phyloP scores from a whole-genome alignment of 1,139 yeast genomes.

The Arxiozyma bovina region DNA sequence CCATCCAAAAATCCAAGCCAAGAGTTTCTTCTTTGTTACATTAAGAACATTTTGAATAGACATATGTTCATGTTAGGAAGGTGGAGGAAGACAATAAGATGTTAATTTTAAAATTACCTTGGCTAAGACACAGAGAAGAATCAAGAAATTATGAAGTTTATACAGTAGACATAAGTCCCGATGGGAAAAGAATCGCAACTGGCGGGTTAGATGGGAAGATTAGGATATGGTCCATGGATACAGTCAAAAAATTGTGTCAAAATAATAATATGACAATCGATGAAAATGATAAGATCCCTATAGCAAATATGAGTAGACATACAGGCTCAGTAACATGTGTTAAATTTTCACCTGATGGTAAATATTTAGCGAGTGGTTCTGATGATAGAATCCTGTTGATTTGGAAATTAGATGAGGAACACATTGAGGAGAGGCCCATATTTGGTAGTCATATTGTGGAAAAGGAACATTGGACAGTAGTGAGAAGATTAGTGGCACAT shows the following conservation, averaged over 20 bases:
- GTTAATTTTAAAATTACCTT: constrained; percentile 75
- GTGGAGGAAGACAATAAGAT: constrained; percentile 30
- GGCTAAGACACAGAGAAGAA: constrained; percentile 77
- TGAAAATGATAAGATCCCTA: constrained; percentile 40
- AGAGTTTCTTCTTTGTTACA: background rate
- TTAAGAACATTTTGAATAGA: too few relatives aligned
- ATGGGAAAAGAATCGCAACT: constrained; percentile 78
- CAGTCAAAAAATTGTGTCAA: constrained; percentile 32
- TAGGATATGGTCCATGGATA: constrained; percentile 75
- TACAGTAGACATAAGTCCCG: constrained; percentile 70
- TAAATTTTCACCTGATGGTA: constrained; percentile 83
- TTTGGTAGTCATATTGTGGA: constrained; percentile 54
- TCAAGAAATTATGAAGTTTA: constrained; percentile 76
- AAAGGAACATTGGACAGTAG: constrained; percentile 85
- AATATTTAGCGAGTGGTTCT: constrained; percentile 87
- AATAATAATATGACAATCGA: constrained; percentile 18
- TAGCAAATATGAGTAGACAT: constrained; percentile 77
- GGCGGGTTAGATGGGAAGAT: constrained; percentile 96
- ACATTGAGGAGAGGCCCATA: constrained; percentile 41
- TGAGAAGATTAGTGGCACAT: constrained; percentile 87
- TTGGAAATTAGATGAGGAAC: constrained; percentile 88
- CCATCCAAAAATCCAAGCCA: background rate
- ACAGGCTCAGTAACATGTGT: constrained; percentile 93
- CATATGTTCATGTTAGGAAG: background rate
- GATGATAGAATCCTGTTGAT: constrained; percentile 87